These are phyloP conservation scores for Podospora sp. DNA, from an alignment of 495 filamentous ascomycete species.

Conservation along the genomic window DNA sequence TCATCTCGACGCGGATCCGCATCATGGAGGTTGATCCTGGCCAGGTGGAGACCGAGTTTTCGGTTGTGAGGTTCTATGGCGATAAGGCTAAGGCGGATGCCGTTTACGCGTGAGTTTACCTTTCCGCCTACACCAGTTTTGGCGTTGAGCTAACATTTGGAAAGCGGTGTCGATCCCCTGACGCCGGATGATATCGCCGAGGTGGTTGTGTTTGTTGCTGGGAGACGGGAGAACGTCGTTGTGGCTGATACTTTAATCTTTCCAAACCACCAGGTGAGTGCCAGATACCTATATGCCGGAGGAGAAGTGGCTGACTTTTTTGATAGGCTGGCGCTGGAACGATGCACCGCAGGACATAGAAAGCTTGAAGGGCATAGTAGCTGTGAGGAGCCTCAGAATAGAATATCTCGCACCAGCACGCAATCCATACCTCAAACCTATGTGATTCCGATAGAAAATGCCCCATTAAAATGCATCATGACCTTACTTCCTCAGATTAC, in stretches of 20 bases:
- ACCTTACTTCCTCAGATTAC: not conserved
- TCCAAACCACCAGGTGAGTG: slow-evolving; percentile 79
- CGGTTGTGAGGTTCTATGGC: slow-evolving; percentile 87
- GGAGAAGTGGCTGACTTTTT: slow-evolving; percentile 1
- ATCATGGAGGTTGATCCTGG: slow-evolving; percentile 94
- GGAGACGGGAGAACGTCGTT: slow-evolving; percentile 91
- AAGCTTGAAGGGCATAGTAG: not conserved
- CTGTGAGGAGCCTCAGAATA: not conserved
- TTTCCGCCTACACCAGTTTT: not conserved
- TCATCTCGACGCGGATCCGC: slow-evolving; percentile 81
- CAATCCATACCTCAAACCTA: not conserved
- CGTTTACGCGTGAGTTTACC: slow-evolving; percentile 79
- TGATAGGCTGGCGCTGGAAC: slow-evolving; percentile 39
- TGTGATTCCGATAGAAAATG: not conserved
- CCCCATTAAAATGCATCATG: not conserved
- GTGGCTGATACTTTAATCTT: slow-evolving; percentile 89
- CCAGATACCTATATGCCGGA: not conserved
- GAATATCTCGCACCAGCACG: not conserved
- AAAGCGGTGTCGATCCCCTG: slow-evolving; percentile 84
- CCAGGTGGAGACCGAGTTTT: slow-evolving; percentile 98
- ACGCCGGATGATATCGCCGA: slow-evolving; percentile 96
- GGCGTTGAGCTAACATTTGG: not conserved
- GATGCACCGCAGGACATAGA: slow-evolving; percentile 37
- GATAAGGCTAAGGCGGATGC: slow-evolving; percentile 95
- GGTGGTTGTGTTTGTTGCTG: slow-evolving; percentile 86